These are phyloP conservation scores for Filobasidium floriforme DNA, from an alignment of 768 basidiomycete genomes.

Conservation along the genomic window DNA sequence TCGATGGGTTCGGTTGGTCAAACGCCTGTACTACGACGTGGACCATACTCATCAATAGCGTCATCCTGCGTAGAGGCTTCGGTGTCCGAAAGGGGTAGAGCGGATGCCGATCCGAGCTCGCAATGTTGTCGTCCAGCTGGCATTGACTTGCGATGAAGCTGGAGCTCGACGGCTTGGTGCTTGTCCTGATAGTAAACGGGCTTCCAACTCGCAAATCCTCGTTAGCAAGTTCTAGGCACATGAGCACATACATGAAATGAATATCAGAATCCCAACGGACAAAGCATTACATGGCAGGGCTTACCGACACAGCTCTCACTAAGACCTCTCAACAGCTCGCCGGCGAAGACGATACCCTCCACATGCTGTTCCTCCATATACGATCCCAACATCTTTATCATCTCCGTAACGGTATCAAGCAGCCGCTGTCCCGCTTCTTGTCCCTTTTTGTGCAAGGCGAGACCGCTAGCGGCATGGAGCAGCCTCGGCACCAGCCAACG, in stretches of 20 bases:
- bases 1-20: background rate
- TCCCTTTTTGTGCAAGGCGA: background rate
- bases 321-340: constrained; percentile 20
- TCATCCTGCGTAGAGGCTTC: background rate
- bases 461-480: constrained; percentile 12
- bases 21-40: background rate
- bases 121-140: background rate
- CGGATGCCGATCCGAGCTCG: background rate
- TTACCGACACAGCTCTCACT: constrained; percentile 22
- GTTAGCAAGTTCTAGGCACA: too few species aligned
- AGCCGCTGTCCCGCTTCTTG: constrained; percentile 18
- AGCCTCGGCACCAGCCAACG: constrained; percentile 36
- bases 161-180: background rate
- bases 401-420: constrained; percentile 7
- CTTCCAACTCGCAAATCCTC: background rate
- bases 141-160: background rate
- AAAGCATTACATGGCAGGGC: background rate
- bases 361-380: constrained; percentile 23
- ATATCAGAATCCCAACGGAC: background rate
- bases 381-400: constrained; percentile 21
- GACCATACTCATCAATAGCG: background rate
- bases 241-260: too few species aligned
- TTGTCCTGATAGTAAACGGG: background rate
- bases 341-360: constrained; percentile 18
- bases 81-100: background rate